Base-by-base conservation (phyloP, 257 asterid genomes). In the Solanum clarkiae region DNA sequence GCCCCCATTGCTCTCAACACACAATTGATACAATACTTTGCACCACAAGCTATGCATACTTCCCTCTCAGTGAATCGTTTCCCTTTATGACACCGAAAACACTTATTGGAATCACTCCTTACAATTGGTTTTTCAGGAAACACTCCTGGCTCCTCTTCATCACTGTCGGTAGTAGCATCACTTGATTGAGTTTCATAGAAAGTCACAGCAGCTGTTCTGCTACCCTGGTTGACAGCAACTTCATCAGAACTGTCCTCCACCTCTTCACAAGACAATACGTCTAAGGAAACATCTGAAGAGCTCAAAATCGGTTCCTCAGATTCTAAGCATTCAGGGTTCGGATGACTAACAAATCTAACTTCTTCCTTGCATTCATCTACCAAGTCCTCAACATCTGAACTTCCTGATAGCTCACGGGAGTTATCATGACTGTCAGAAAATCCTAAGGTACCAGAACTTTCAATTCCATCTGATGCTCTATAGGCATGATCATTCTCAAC, bases 1-100 rank as follows among this genome's bases (percentile, higher is more conserved):
- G 97, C 93, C 66, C 99, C 99, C 99, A 97, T 97, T 71, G 99
- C 96, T 87, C 98, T 91, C 68, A 93, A 40, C 83, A 97, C 91
- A 86, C 99, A 97, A 85, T 85, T 88, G 47, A 90, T 84, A 87
- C 99, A 97, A 82, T 93, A 97, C 88, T 90, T 93, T 1, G 98
- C 96, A 6, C 95, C 88, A 84, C 98, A 97, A 36, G 93, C 99
- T 56, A 97, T 72, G 90, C 99, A 95, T 56, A 75, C 86, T 82
- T 95, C 99, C 87, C 91, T 97, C 84, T 90, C 91, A 1, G 90
- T 85, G 57, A 94, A 91, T 68, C 97, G 89, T 71, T 83, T 89
- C 84, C 89, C 87, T 82, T 89, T 94, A 1, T 63, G 74, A 86
- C 99, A 97, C 81, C 91, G 87, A 55, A 89, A 86, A 91, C 99